A percentile compares a stretch with the other conserved stretches of the same genome.
These are phyloP conservation scores for Zygotorulaspora chibaensis DNA, from an alignment of 805 yeast genomes.

Conservation along the genomic window DNA sequence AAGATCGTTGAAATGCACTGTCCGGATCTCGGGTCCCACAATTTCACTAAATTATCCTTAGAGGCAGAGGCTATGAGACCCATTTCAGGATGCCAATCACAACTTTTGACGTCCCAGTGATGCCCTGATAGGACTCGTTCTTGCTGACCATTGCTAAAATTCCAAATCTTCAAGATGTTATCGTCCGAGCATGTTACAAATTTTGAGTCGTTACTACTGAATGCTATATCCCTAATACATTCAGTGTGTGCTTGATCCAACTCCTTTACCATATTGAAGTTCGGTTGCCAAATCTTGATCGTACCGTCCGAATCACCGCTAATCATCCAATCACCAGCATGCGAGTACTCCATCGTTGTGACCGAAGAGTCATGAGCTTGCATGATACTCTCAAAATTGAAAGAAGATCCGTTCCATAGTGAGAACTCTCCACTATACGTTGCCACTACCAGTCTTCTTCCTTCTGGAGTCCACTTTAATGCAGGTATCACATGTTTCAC, in stretches of 20 bases:
- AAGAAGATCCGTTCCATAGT: conserved; percentile 92
- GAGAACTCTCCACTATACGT: conserved; percentile 94
- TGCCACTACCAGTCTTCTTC: conserved; percentile 83
- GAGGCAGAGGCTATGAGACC: conserved; percentile 91
- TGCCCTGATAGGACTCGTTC: conserved; percentile 83
- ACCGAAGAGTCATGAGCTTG: conserved; percentile 96
- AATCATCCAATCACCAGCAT: conserved; percentile 89
- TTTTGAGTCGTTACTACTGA: conserved; percentile 85
- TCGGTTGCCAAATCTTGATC: conserved; percentile 96
- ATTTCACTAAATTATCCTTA: conserved; percentile 85
- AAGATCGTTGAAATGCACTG: conserved; percentile 74
- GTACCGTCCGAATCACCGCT: conserved; percentile 92
- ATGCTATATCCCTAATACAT: conserved; percentile 80
- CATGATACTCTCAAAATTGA: conserved; percentile 94
- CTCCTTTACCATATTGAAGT: conserved; percentile 91
- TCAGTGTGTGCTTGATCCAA: conserved; percentile 50
- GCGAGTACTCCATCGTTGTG: conserved; percentile 72
- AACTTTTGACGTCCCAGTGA: conserved; percentile 97
- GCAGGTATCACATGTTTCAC: conserved; percentile 87
- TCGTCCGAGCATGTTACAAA: conserved; percentile 96
- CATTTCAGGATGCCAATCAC: conserved; percentile 92
- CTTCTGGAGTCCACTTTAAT: conserved; percentile 96
- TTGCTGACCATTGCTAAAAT: conserved; percentile 80
- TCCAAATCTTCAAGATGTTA: conserved; percentile 86
- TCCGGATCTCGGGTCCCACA: conserved; percentile 93